Base-by-base conservation (phyloP, 805 yeast species). In the Maudiozyma serrabonitensis region DNA sequence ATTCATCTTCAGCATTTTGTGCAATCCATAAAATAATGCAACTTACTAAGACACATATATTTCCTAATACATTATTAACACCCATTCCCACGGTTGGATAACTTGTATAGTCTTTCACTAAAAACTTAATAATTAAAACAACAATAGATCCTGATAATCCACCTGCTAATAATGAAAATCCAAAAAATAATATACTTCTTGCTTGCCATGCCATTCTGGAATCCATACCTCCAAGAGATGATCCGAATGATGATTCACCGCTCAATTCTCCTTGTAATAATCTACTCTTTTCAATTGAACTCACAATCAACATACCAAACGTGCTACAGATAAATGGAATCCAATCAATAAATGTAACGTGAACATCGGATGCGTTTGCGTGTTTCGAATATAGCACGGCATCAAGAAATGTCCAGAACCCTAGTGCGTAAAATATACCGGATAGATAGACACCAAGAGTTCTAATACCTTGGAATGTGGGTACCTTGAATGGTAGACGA, bases 21-120 rank as follows among this genome's bases (percentile, higher is more conserved):
- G 96, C 88, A 48, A 91, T 72, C 99, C 99, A 93, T 59, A 93
- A 71, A 8, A 83, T 74, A 44, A 87, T 80, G 67, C 97, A 90
- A 71, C 97, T 88, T 58, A 87, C 69, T 88, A 91, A 85, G 35
- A 91, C 79, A 53, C 84, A 73, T 7, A 79, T 77, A 60, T 90
- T 88, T 43, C 87, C 81, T 21, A 84, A 76, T 40, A 93, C 90
- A 68, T 91, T 91, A 51, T 87, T 81, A 21, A 88, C 77, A 16
- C 98, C 99, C 96, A 93, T 89, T 4, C 93, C 91, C 48, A 91
- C 75, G 0, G 96, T 88, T 37, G 97, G 97, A 76, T 84, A 82
- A 4, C 80, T 69, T 26, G 69, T 71, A 66, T 78, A 87, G 54
- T 84, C 84, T 55, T 87, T 87, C 57, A 89, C 72, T 50, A 90